Conservation (phyloP, 495 filamentous ascomycete species). For the Chaetomium fimeti region DNA sequence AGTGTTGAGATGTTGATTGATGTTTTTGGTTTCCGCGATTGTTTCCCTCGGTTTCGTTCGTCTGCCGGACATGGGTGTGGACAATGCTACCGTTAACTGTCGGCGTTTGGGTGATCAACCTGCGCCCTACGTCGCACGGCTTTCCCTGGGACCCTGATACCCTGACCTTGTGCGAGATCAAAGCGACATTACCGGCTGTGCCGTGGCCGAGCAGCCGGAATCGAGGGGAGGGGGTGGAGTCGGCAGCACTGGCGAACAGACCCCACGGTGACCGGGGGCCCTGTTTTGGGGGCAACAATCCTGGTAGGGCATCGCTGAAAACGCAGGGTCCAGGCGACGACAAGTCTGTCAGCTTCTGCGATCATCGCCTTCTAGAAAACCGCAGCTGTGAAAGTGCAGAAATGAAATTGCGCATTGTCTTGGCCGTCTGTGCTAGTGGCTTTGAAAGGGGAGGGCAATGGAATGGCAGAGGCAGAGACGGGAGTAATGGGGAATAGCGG, state of each 20-base stretch:
- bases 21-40: background rate
- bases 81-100: conserved; percentile 11
- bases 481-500: no score
- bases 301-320: conserved; percentile 13
- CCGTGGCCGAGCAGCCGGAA: conserved; percentile 34
- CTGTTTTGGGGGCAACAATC: background rate
- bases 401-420: conserved; percentile 11
- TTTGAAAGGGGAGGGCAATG: no score
- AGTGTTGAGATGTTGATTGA: background rate
- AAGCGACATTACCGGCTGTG: conserved; percentile 31
- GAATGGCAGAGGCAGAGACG: no score
- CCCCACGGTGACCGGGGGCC: conserved; percentile 1
- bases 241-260: conserved; percentile 13
- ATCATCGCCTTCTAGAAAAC: conserved; percentile 21
- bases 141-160: background rate
- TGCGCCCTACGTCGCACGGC: conserved; percentile 12
- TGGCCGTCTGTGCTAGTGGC: conserved; percentile 9
- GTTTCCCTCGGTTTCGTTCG: background rate
- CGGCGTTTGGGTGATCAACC: conserved; percentile 1
- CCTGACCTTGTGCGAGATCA: background rate
- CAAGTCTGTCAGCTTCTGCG: background rate
- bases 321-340: conserved; percentile 5
- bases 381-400: background rate
- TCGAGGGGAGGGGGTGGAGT: conserved; percentile 12
- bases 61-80: conserved; percentile 5